Evolutionary conservation across 768 basidiomycete genomes (phyloP), one percentile per base, ranked within the genome.

Genomic region (Lenzites betulinus): DNA sequence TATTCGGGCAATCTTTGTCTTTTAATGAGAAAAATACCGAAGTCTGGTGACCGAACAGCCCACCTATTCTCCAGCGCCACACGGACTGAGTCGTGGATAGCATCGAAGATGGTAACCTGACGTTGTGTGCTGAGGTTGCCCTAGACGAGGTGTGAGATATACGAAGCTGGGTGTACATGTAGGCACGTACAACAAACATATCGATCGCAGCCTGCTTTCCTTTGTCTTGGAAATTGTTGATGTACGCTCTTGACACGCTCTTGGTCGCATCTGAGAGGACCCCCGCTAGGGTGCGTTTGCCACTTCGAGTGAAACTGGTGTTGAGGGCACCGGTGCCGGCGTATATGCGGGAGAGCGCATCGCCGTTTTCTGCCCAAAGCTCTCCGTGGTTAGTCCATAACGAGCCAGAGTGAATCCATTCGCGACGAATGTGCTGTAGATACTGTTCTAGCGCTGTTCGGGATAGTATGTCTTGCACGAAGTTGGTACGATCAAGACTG

Each of bases 171-270:
- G 39, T 8, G 25, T 3, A 7, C 2, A 7, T 11, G 11, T 25
- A 38, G 25, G 9, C 15, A 74, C 86, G 44, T 55, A 95, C 96
- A 67, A 99, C 79, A 68, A 98, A 91, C 83, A 94, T 90, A 70
- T 99, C 97, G 61, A 98, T 98, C 0, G 95, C 94, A 3, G 83
- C 73, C 69, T 99, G 97, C 71, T 99, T 99, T 38, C 83, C 86
- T 71, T 92, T 92, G 71, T 99, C 97, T 68, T 95, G 91, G 71
- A 99, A 97, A 71, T 98, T 98, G 69, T 95, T 97, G 69, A 98
- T 96, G 69, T 98, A 99, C 38, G 95, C 95, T 60, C 96, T 85
- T 3, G 92, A 93, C 33, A 93, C 90, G 67, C 92, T 95, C 73
- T 99, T 99, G 4, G 94, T 96, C 3, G 96, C 97, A 76, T 99